A percentile compares a stretch with the other conserved stretches of the same genome.
These are phyloP conservation scores for Eucalyptus guilfoylei DNA, from an alignment of 345 rosid genomes.

Conservation along the genomic window DNA sequence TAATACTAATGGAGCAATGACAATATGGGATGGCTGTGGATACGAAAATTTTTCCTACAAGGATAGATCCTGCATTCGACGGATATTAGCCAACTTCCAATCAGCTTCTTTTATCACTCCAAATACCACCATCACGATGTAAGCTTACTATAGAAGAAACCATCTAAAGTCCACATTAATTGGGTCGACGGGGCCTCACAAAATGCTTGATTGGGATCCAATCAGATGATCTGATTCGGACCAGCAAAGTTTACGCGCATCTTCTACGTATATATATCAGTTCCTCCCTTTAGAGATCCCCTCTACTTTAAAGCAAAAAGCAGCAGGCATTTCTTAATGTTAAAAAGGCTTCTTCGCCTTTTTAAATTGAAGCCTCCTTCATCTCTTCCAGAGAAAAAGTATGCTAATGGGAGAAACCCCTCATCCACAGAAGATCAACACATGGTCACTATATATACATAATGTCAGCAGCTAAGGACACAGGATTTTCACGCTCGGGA, in stretches of 20 bases:
- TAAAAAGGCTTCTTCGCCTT: background rate
- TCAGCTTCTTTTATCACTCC: background rate
- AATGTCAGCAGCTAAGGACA: background rate
- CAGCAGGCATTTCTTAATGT: background rate
- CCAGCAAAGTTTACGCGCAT: background rate
- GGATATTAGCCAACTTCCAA: background rate
- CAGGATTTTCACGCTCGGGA: background rate
- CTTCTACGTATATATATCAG: background rate
- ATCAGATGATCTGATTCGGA: background rate
- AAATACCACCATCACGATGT: background rate
- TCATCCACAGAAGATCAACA: background rate
- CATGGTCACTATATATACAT: background rate
- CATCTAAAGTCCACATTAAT: background rate
- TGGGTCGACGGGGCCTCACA: background rate
- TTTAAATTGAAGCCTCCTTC: background rate
- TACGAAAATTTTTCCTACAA: background rate
- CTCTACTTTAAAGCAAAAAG: background rate
- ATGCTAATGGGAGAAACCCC: background rate
- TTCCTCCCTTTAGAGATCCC: background rate
- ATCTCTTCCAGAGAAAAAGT: background rate
- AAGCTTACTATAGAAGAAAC: background rate
- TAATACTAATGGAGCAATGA: background rate
- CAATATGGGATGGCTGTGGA: background rate
- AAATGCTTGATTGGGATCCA: background rate
- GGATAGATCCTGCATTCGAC: background rate